Conservation (phyloP, 345 rosid genomes). For the Clausena lansium region DNA sequence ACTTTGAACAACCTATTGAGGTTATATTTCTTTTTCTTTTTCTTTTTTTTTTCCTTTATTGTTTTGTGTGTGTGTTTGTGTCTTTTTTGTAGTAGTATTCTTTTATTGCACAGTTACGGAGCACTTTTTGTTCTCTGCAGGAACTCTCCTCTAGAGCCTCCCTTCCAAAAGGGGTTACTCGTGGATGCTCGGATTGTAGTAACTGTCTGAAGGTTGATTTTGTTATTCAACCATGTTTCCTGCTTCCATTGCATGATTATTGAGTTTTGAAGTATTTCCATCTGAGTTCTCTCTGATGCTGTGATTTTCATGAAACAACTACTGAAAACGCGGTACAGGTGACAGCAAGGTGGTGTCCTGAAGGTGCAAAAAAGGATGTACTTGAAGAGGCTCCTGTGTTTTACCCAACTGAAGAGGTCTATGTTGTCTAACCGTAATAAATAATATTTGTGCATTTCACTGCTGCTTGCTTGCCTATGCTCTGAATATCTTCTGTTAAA, state of each 20-base stretch:
- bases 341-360: conserved; percentile 29
- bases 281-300: conserved; percentile 7
- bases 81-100: not conserved
- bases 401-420: conserved; percentile 67
- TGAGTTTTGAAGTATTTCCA: not conserved
- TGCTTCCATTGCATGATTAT: not conserved
- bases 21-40: conserved; percentile 13
- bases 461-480: conserved; percentile 15
- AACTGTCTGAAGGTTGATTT: conserved; percentile 30
- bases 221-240: not conserved
- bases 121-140: conserved; percentile 2
- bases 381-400: conserved; percentile 65
- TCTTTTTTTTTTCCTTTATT: not conserved
- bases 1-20: conserved; percentile 18
- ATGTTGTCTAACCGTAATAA: conserved; percentile 16
- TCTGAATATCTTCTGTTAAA: conserved; percentile 17
- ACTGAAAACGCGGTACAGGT: conserved; percentile 38
- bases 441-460: conserved; percentile 12
- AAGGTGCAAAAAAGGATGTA: conserved; percentile 29
- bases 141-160: conserved; percentile 20
- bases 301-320: conserved; percentile 10
- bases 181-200: conserved; percentile 27
- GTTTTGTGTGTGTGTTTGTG: not conserved
- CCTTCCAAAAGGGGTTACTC: conserved; percentile 26
- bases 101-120: not conserved